A percentile compares a stretch with the other conserved stretches of the same genome.
phyloP scores from a whole-genome alignment of 805 yeast species.

The Ogataea sp. region DNA sequence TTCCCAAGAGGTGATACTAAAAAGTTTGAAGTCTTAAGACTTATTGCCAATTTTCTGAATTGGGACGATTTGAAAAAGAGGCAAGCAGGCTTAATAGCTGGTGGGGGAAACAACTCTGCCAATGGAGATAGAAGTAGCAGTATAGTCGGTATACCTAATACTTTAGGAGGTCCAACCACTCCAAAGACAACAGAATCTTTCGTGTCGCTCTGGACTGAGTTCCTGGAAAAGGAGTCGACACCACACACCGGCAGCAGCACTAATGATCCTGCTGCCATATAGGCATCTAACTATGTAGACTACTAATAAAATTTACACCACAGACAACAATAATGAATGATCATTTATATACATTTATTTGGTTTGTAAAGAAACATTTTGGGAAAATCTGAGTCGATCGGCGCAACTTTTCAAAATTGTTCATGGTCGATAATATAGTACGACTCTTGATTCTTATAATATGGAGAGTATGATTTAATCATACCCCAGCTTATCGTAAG shows the following conservation, averaged over 20 bases:
- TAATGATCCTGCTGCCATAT: too few species aligned
- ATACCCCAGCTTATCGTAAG: too few species aligned
- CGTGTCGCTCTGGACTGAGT: conserved; percentile 75
- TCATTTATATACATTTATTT: too few species aligned
- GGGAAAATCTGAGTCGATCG: not conserved
- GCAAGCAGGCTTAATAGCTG: conserved; percentile 60
- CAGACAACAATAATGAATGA: too few species aligned
- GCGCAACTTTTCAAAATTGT: too few species aligned
- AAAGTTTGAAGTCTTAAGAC: conserved; percentile 83
- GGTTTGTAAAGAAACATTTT: not conserved
- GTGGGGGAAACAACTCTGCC: conserved; percentile 6
- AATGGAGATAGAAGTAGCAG: conserved; percentile 1
- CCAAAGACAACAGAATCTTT: conserved; percentile 30
- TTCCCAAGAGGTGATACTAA: conserved; percentile 91
- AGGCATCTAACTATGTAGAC: too few species aligned
- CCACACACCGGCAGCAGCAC: too few species aligned
- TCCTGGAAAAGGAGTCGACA: conserved; percentile 62
- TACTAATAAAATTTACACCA: too few species aligned
- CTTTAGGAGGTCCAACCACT: conserved; percentile 12
- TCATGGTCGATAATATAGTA: too few species aligned
- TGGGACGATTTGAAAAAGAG: conserved; percentile 82
- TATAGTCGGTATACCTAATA: conserved; percentile 4
- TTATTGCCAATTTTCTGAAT: conserved; percentile 71
- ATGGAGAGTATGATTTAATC: too few species aligned
- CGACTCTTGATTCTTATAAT: too few species aligned